phyloP scores from a whole-genome alignment of 73 alveolate species.

The Strombidium stylifer region DNA sequence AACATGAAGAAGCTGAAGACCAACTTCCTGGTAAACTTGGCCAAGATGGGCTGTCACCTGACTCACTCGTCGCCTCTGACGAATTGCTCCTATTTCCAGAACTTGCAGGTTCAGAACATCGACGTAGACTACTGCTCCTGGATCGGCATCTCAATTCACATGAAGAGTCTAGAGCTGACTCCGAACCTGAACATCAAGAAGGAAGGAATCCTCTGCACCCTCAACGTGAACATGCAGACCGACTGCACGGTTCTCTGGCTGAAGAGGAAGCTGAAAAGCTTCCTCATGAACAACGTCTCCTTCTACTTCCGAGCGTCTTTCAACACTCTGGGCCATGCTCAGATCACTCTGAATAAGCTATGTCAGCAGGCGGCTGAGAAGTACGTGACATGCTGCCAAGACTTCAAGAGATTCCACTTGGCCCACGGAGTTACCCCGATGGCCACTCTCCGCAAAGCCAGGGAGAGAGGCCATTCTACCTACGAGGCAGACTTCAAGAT shows the following conservation, averaged over 20 bases:
- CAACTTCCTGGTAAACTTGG: conserved; percentile 39
- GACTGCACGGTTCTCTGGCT: conserved; percentile 52
- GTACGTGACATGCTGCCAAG: conserved; percentile 46
- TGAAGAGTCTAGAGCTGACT: conserved; percentile 33
- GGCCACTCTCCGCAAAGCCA: too few species aligned
- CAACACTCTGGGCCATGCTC: conserved; percentile 33
- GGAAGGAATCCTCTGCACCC: conserved; percentile 54
- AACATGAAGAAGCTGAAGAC: conserved; percentile 66
- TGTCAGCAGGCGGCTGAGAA: conserved; percentile 48
- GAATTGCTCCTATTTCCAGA: too few species aligned
- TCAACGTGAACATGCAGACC: conserved; percentile 56
- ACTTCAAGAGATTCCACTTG: conserved; percentile 41
- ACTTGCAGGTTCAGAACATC: conserved; percentile 3
- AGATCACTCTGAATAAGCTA: conserved; percentile 43
- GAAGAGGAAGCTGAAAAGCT: conserved; percentile 54
- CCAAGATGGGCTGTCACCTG: conserved; percentile 35
- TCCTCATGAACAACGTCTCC: conserved; percentile 55
- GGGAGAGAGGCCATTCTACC: too few species aligned
- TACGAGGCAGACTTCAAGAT: conserved; percentile 6
- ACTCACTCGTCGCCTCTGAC: too few species aligned
- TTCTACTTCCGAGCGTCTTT: conserved; percentile 44
- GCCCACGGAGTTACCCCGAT: not conserved
- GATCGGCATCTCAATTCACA: conserved; percentile 65
- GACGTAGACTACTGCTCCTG: conserved; percentile 42
- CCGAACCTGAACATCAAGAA: conserved; percentile 32